These are phyloP conservation scores for Vanilla planifolia DNA, from an alignment of 106 monocot genomes.

Conservation along the genomic window DNA sequence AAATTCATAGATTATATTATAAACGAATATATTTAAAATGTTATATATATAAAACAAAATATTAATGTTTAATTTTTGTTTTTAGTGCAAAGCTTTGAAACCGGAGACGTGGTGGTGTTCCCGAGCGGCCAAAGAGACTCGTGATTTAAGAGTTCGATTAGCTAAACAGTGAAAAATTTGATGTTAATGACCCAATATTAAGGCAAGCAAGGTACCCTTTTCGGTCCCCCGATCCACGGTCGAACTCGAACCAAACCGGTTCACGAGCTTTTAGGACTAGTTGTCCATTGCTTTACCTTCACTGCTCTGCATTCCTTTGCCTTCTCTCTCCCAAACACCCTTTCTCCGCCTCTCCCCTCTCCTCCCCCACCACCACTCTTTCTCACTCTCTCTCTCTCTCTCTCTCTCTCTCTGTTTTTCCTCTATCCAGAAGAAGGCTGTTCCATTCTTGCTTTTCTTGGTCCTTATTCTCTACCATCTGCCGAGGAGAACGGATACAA, in stretches of 20 bases:
- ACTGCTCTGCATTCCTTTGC: neutral
- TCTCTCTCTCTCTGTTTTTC: neutral
- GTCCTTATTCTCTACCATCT: neutral
- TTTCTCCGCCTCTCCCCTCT: neutral
- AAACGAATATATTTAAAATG: too few relatives aligned
- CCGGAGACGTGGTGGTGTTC: too few relatives aligned
- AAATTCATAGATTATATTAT: too few relatives aligned
- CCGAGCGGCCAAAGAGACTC: too few relatives aligned
- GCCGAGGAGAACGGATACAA: neutral
- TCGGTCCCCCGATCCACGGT: neutral
- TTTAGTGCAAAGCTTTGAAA: too few relatives aligned
- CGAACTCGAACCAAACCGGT: neutral
- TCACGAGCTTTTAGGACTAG: neutral
- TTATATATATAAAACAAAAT: too few relatives aligned
- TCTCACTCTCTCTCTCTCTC: neutral
- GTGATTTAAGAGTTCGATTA: too few relatives aligned
- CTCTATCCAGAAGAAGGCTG: neutral
- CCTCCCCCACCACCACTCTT: neutral
- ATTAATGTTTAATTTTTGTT: too few relatives aligned
- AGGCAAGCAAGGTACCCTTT: too few relatives aligned
- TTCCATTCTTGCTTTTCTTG: neutral
- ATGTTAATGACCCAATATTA: too few relatives aligned
- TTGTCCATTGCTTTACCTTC: neutral
- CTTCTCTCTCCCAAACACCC: neutral
- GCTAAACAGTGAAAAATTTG: too few relatives aligned